phyloP scores from a whole-genome alignment of 192 early-diverging fungal genomes.

The Thamnidium elegans region DNA sequence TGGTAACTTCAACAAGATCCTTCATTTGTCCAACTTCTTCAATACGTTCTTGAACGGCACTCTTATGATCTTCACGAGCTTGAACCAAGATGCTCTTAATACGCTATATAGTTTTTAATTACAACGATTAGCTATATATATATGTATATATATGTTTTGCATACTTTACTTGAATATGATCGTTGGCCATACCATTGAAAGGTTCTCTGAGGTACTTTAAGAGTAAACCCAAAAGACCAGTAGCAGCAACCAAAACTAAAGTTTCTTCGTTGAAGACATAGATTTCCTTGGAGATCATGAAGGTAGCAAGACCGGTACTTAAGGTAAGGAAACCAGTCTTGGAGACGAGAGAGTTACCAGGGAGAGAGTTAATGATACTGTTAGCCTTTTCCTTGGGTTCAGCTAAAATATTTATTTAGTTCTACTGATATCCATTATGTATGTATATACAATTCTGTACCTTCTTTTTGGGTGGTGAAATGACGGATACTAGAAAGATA shows the following conservation, averaged over 20 bases:
- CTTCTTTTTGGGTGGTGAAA: constrained; percentile 26
- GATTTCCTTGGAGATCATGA: constrained; percentile 95
- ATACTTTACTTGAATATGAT: constrained; percentile 40
- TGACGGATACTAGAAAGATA: constrained; percentile 22
- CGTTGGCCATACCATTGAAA: constrained; percentile 72
- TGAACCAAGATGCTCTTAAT: constrained; percentile 79
- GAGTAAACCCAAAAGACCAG: constrained; percentile 74
- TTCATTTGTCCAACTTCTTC: constrained; percentile 89
- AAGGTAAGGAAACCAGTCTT: constrained; percentile 91
- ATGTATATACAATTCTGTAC: background rate
- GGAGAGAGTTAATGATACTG: constrained; percentile 91
- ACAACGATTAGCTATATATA: constrained; percentile 1
- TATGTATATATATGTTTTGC: background rate
- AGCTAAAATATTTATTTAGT: constrained; percentile 22
- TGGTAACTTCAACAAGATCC: constrained; percentile 91
- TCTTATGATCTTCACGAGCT: constrained; percentile 92
- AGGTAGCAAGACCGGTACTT: constrained; percentile 81
- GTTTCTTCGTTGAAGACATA: constrained; percentile 95
- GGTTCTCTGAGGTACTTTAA: constrained; percentile 81
- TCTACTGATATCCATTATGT: background rate
- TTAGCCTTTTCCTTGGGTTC: constrained; percentile 83
- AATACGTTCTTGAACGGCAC: constrained; percentile 85
- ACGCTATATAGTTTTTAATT: constrained; percentile 44
- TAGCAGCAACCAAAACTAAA: constrained; percentile 76
- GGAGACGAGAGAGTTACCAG: constrained; percentile 82